Evolutionary conservation across 768 basidiomycete genomes (phyloP).

Genomic region (Trametes gibbosa): DNA sequence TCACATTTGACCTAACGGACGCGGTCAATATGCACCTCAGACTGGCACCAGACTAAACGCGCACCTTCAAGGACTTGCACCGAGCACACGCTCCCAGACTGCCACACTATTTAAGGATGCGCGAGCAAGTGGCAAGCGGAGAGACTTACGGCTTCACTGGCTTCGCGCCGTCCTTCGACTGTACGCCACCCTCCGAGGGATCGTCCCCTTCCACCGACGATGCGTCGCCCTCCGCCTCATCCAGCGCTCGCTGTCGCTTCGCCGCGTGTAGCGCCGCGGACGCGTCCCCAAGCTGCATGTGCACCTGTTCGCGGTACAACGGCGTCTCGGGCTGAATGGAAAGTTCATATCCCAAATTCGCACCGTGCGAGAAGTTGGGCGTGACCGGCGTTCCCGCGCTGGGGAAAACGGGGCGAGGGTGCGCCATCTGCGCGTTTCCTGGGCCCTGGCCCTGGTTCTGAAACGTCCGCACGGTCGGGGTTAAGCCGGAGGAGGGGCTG

Average conservation of each 20-base stretch:
- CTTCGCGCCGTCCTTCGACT: constrained; percentile 16
- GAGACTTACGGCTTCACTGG: constrained; percentile 20
- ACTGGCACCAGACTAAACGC: not conserved
- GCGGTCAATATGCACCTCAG: no score
- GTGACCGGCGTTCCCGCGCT: constrained; percentile 5
- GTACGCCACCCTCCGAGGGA: constrained; percentile 6
- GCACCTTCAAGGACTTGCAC: constrained; percentile 59
- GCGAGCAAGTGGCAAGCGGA: not conserved
- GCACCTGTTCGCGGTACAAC: constrained; percentile 7
- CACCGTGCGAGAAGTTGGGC: constrained; percentile 2
- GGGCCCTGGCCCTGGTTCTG: not conserved
- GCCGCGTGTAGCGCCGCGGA: constrained; percentile 10
- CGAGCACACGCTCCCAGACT: constrained; percentile 61
- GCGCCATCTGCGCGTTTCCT: constrained; percentile 4
- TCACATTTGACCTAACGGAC: constrained; percentile 84
- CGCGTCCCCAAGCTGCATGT: constrained; percentile 7
- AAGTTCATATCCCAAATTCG: not conserved
- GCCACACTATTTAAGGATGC: not conserved
- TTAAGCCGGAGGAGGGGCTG: constrained; percentile 5
- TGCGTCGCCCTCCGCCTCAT: constrained; percentile 15
- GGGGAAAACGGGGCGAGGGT: constrained; percentile 5
- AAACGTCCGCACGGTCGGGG: constrained; percentile 16
- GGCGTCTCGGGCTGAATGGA: constrained; percentile 7
- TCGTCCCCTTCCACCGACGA: constrained; percentile 16
- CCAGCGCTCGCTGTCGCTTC: constrained; percentile 20